phyloP scores from a whole-genome alignment of 805 yeast species.

The Candida palmyrensis region DNA sequence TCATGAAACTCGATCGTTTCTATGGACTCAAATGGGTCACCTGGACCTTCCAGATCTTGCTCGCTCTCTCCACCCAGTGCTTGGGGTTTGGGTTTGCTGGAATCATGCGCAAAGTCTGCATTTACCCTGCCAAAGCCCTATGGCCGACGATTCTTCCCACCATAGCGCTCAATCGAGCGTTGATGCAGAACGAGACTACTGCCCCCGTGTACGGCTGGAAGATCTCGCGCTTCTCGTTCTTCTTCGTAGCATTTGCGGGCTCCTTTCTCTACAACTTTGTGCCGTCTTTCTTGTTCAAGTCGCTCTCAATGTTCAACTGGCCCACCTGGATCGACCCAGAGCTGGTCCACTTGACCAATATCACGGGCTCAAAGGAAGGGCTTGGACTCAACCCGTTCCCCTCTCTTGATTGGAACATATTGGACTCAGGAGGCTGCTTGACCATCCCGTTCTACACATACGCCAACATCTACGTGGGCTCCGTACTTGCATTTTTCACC shows the following conservation, averaged over 20 bases:
- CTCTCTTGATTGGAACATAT: slow-evolving; percentile 39
- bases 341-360: slow-evolving; percentile 35
- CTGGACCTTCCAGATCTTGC: slow-evolving; percentile 49
- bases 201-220: slow-evolving; percentile 31
- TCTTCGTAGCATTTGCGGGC: slow-evolving; percentile 24
- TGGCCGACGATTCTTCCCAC: slow-evolving; percentile 44
- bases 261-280: slow-evolving; percentile 40
- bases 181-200: slow-evolving; percentile 26
- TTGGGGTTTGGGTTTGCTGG: slow-evolving; percentile 69
- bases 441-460: slow-evolving; percentile 41
- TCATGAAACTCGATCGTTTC: slow-evolving; percentile 38
- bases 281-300: slow-evolving; percentile 35
- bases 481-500: slow-evolving; percentile 25
- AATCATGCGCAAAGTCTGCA: slow-evolving; percentile 50
- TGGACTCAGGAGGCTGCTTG: slow-evolving; percentile 33
- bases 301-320: slow-evolving; percentile 39
- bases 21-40: slow-evolving; percentile 40
- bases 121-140: slow-evolving; percentile 36
- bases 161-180: slow-evolving; percentile 37
- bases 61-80: slow-evolving; percentile 52
- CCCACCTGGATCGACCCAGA: slow-evolving; percentile 39
- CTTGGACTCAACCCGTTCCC: slow-evolving; percentile 40
- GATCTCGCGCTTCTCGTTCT: slow-evolving; percentile 38
- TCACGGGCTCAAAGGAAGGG: slow-evolving; percentile 33
- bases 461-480: slow-evolving; percentile 34